Evolutionary conservation across 208 protist species (phyloP), one percentile per base, ranked within the genome.

Genomic region (Acanthamoeba castellanii): DNA sequence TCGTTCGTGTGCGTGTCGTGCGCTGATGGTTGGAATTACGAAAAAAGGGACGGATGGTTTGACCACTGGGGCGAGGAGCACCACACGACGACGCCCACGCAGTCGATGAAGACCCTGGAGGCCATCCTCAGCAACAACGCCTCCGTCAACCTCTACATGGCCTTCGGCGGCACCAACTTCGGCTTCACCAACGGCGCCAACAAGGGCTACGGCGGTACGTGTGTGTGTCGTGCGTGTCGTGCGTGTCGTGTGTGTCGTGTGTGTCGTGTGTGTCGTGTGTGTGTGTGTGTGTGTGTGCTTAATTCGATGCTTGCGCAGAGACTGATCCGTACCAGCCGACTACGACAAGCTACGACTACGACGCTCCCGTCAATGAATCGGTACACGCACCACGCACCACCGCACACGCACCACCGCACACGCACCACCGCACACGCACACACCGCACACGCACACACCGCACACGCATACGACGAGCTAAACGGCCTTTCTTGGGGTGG

Each of bases 71-170:
- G 82, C 47, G 52, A 55, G 25, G 32, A 90, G 82, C 82, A 90
- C 82, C 82, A 90, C 57, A 90, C 82, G 27, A 68, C 57, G 11
- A 59, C 82, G 18, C 55, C 82, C 30, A 4, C 16, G 13, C 55
- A 70, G 82, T 59, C 82, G 27, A 47, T 9, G 9, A 34, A 64
- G 27, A 68, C 82, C 3, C 55, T 90, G 18, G 82, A 90, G 30
- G 32, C 30, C 57, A 90, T 90, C 55, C 82, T 90, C 4, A 16
- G 47, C 27, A 2, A 27, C 82, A 90, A 90, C 27, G 82, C 82
- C 20, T 90, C 82, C 14, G 82, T 90, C 50, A 90, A 64, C 37
- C 57, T 90, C n/a, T 90, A 90, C 57, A 90, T 90, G 82, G 82
- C 82, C 13, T 68, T 70, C 45, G 82, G 82, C 57, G 82, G 82